phyloP scores from a whole-genome alignment of 805 yeast genomes.

The Lachancea thermotolerans region DNA sequence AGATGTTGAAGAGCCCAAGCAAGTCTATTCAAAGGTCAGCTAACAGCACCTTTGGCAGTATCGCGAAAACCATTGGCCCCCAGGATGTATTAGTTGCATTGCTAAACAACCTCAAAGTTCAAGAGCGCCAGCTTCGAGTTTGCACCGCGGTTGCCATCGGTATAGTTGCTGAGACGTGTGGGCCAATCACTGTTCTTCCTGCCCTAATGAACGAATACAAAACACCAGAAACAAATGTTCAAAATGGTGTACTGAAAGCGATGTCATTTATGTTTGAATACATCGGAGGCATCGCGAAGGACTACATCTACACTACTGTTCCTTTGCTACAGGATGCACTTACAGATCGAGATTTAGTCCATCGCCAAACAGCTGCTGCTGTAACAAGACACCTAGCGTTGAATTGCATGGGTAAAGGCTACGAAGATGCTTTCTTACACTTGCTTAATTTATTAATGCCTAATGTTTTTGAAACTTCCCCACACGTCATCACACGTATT shows the following conservation, averaged over 20 bases:
- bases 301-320: slow-evolving; percentile 72
- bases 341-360: slow-evolving; percentile 84
- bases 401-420: slow-evolving; percentile 66
- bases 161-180: slow-evolving; percentile 87
- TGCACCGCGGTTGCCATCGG: slow-evolving; percentile 98
- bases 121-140: slow-evolving; percentile 92
- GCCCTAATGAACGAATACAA: slow-evolving; percentile 93
- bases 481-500: slow-evolving; percentile 83
- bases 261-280: slow-evolving; percentile 89
- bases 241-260: slow-evolving; percentile 90
- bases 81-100: slow-evolving; percentile 85
- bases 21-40: slow-evolving; percentile 78
- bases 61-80: slow-evolving; percentile 92
- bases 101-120: slow-evolving; percentile 78
- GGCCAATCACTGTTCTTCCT: slow-evolving; percentile 89
- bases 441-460: slow-evolving; percentile 77
- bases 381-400: slow-evolving; percentile 77
- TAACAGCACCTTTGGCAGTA: slow-evolving; percentile 82
- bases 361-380: slow-evolving; percentile 90
- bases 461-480: slow-evolving; percentile 88
- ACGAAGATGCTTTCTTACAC: slow-evolving; percentile 80
- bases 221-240: slow-evolving; percentile 87
- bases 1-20: slow-evolving; percentile 75
- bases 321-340: slow-evolving; percentile 85
- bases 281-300: slow-evolving; percentile 70